These are phyloP conservation scores for Erysimum pusillum DNA, from an alignment of 441 rosid genomes.

Conservation along the genomic window DNA sequence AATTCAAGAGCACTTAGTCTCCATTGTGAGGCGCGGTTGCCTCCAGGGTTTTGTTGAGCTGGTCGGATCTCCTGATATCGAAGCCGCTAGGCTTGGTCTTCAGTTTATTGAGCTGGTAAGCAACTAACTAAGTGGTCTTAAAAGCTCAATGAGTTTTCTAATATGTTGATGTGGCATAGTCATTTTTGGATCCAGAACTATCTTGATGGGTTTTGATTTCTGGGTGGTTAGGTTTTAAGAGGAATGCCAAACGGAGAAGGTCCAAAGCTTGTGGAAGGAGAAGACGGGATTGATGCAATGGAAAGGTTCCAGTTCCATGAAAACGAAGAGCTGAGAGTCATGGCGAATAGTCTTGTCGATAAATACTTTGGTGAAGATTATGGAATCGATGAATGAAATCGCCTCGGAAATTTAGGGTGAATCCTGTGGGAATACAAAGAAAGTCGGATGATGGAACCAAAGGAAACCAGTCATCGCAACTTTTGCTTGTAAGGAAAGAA, in stretches of 20 bases:
- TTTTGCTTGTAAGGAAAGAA: conserved; percentile 25
- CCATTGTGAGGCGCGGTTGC: conserved; percentile 80
- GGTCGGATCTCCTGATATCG: conserved; percentile 83
- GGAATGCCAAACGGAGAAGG: conserved; percentile 96
- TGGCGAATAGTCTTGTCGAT: conserved; percentile 93
- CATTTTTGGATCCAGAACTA: conserved; percentile 3
- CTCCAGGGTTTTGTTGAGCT: conserved; percentile 84
- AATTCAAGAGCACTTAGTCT: conserved; percentile 75
- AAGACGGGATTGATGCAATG: conserved; percentile 97
- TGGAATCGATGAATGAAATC: conserved; percentile 63
- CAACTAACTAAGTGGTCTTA: conserved; percentile 28
- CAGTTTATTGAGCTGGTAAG: conserved; percentile 96
- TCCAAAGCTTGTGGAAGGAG: conserved; percentile 81
- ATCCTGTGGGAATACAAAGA: conserved; percentile 9
- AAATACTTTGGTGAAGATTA: conserved; percentile 91
- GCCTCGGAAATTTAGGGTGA: background rate
- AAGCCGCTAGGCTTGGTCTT: conserved; percentile 92
- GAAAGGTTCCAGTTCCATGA: conserved; percentile 96
- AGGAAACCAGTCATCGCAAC: conserved; percentile 26
- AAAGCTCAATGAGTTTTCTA: background rate
- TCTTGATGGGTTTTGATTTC: conserved; percentile 9
- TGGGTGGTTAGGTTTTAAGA: conserved; percentile 70
- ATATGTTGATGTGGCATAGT: background rate
- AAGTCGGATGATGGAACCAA: conserved; percentile 28
- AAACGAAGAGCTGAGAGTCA: conserved; percentile 87